Evolutionary conservation across 306 rosid genomes (phyloP).

Genomic region (Quercus variabilis): DNA sequence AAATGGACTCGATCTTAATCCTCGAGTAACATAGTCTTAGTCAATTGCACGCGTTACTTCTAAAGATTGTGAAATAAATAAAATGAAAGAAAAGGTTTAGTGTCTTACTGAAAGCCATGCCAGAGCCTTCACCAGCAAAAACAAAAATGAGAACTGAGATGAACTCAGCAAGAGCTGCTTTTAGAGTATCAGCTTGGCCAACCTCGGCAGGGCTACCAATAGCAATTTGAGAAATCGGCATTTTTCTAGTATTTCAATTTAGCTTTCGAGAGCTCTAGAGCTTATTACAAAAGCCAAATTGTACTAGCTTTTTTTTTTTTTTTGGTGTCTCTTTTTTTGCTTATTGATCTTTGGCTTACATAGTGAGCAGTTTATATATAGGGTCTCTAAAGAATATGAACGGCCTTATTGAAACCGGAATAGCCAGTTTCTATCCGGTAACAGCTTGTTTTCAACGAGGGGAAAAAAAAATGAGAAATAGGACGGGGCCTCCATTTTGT

Average conservation of each 20-base stretch:
- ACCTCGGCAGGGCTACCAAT: slow-evolving; percentile 44
- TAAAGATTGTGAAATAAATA: no score
- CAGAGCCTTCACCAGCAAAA: slow-evolving; percentile 74
- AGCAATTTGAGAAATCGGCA: slow-evolving; percentile 59
- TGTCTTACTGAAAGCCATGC: slow-evolving; percentile 65
- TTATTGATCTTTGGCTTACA: neutral
- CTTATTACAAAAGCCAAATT: neutral
- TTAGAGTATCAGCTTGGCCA: slow-evolving; percentile 38
- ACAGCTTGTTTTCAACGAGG: slow-evolving; percentile 12
- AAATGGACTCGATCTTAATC: no score
- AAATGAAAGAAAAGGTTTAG: neutral
- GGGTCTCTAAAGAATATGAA: neutral
- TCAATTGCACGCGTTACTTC: no score
- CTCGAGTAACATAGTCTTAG: no score
- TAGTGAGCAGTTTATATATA: slow-evolving; percentile 29
- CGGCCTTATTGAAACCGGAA: slow-evolving; percentile 14
- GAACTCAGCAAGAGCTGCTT: slow-evolving; percentile 69
- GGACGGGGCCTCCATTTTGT: slow-evolving; percentile 49
- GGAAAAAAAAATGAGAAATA: neutral
- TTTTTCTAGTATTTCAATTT: slow-evolving; percentile 4
- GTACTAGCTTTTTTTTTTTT: neutral
- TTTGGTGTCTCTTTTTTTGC: neutral
- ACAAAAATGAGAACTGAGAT: slow-evolving; percentile 69
- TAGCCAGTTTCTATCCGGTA: slow-evolving; percentile 23
- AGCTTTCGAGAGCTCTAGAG: neutral